phyloP scores from a whole-genome alignment of 2,329 filamentous ascomycete species.

The Magnaporthales sp. region DNA sequence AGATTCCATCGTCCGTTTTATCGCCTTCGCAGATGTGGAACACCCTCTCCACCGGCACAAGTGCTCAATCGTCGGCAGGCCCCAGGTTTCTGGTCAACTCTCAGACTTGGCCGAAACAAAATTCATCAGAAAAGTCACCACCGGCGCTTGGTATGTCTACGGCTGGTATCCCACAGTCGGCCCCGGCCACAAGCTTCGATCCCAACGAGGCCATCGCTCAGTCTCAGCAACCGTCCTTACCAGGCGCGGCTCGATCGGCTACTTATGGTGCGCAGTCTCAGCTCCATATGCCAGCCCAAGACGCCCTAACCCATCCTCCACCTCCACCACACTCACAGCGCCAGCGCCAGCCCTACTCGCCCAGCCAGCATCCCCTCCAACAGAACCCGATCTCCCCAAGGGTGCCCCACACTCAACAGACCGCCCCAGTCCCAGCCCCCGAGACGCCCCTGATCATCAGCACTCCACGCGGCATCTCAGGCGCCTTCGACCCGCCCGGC shows the following conservation, averaged over 20 bases:
- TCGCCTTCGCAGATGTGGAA: conserved; percentile 11
- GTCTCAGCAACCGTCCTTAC: conserved; percentile 6
- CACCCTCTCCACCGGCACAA: conserved; percentile 3
- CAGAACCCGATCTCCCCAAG: conserved; percentile 2
- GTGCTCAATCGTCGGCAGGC: conserved; percentile 1
- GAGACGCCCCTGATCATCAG: conserved; percentile 48
- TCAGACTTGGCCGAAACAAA: conserved; percentile 38
- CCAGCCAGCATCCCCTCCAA: conserved; percentile 5
- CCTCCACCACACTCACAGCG: conserved; percentile 3
- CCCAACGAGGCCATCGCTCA: conserved; percentile 22
- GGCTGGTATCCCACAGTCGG: conserved; percentile 31
- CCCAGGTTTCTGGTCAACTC: conserved; percentile 21
- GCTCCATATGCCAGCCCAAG: conserved; percentile 4
- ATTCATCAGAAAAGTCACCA: conserved; percentile 13
- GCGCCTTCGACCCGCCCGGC: conserved; percentile 39
- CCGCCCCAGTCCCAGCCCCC: conserved; percentile 11
- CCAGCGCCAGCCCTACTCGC: conserved; percentile 7
- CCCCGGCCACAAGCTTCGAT: conserved; percentile 23
- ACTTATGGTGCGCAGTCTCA: too few relatives aligned
- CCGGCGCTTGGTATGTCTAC: conserved; percentile 3
- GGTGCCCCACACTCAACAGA: conserved; percentile 6
- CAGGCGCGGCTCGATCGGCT: conserved; percentile 8
- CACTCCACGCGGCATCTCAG: conserved; percentile 45
- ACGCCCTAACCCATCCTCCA: conserved; percentile 7
- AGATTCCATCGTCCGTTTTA: conserved; percentile 19